Evolutionary conservation across 257 asterid species (phyloP), one percentile per base, ranked within the genome.

Genomic region (Solanum stenotomum): DNA sequence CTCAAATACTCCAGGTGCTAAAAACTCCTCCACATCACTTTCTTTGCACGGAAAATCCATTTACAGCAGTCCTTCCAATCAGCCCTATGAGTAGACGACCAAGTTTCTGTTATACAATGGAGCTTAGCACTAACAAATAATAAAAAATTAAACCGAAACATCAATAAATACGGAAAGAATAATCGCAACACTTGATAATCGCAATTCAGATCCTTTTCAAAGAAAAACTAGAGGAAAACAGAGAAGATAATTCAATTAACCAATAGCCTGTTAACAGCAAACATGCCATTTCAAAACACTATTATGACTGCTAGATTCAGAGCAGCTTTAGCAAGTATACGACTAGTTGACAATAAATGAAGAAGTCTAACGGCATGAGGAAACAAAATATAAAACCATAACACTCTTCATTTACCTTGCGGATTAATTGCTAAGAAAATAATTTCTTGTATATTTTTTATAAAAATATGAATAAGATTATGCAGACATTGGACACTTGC

Each of bases 21-120:
- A 88, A 22, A 90, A 85, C 27, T 89, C 92, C 16, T 23, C 31
- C 4, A 72, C 44, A 25, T 93, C 92, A 87, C 29, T 49, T 86
- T 74, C 87, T 67, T 88, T 81, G 61, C 88, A 61, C 5, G 87
- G 35, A 59, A 86, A 89, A 67, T 93, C 93, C 96, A 94, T 95
- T 84, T 85, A 11, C 56, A 29, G 67, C 8, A 23, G 33, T 18
- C 76, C 44, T 85, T 79, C 85, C 72, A 29, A 10, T 81, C 42
- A 49, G 59, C 85, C 67, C 70, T 49, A 18, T 29, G 23, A 49
- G 56, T 18, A 81, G 68, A 29, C 49, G 29, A 81, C 15, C 37
- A 16, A 15, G 42, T 81, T 81, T 7, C 40, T 29, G 68, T 46
- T 9, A 81, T 46, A 46, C 7, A 27, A 46, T 8, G 85, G 37